Base-by-base conservation (phyloP, 2,329 filamentous ascomycete genomes). In the Neospermospora avenae region DNA sequence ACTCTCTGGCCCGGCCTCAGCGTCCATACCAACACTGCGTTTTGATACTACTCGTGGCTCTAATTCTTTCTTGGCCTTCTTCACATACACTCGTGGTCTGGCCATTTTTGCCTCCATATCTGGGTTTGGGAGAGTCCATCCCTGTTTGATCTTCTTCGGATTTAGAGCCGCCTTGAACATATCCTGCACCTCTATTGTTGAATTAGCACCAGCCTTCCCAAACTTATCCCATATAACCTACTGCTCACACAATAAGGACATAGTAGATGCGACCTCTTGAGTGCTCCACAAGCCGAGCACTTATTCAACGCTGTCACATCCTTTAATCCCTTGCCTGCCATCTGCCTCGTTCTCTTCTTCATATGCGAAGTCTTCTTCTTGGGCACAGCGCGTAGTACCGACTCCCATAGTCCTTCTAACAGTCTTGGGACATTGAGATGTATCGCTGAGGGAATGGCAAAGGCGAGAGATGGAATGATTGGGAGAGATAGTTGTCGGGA, bases 281-380 rank as follows among this genome's bases (percentile, higher is more conserved):
- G 78, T 72, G 89, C 84, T 52, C 95, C 96, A 70, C 95, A 99
- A 14, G 87, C 90, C 0, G 93, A 90, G 74, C 95, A 99, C 72
- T 86, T 90, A 78, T 92, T 96, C 68, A 99, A 77, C 57, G 85
- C 84, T 65, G 89, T 95, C 60, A 96, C 86, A 73, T 99, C 95
- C 78, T 96, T 90, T 69, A 99, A 77, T 46, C 87, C 93, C 78
- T 99, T 99, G 71, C 95, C 95, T 24, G 93, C 93, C 87, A 98
- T 89, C 73, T 96, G 92, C 70, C 96, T 86, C 73, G 92, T 88
- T 69, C 95, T 84, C 82, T 92, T 96, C 80, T 95, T 96, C 80
- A 91, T 91, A 76, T 99, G 91, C 44, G 93, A 97, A 35, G 92
- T 96, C 84, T 98, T 99, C 80, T 96, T 98, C 83, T 99, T 99